These are phyloP conservation scores for Myotisia sp. DNA, from an alignment of 2,329 filamentous ascomycete genomes.

Conservation along the genomic window DNA sequence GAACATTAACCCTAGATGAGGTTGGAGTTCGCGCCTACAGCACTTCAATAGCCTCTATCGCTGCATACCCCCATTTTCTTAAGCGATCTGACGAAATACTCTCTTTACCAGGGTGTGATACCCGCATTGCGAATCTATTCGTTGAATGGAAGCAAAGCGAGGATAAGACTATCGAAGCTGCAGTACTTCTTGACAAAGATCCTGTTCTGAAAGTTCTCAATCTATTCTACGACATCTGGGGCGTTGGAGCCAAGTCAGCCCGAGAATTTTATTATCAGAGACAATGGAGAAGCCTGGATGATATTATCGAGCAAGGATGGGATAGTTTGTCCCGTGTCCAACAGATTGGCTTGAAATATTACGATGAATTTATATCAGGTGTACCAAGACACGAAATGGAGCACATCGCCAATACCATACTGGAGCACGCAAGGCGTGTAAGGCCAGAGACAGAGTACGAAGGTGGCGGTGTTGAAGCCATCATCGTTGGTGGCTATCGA, in stretches of 20 bases:
- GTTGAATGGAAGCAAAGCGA: slow-evolving; percentile 52
- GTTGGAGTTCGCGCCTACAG: slow-evolving; percentile 78
- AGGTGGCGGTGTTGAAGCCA: slow-evolving; percentile 38
- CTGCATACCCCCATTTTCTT: slow-evolving; percentile 59
- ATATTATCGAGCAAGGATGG: slow-evolving; percentile 77
- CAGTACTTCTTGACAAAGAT: slow-evolving; percentile 49
- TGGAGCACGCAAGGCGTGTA: slow-evolving; percentile 51
- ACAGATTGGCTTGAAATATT: slow-evolving; percentile 88
- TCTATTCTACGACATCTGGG: slow-evolving; percentile 75
- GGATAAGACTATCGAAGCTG: slow-evolving; percentile 48
- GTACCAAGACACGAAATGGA: slow-evolving; percentile 65
- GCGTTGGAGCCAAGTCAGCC: slow-evolving; percentile 72
- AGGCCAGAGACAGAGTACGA: slow-evolving; percentile 32
- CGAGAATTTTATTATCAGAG: slow-evolving; percentile 63
- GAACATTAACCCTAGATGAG: slow-evolving; percentile 58
- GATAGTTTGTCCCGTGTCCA: slow-evolving; percentile 58
- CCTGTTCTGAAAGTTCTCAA: slow-evolving; percentile 49
- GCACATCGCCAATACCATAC: slow-evolving; percentile 48
- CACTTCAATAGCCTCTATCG: slow-evolving; percentile 66
- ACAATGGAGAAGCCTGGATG: slow-evolving; percentile 71
- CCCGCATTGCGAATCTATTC: slow-evolving; percentile 65
- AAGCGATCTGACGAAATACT: slow-evolving; percentile 31
- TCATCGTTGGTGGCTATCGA: slow-evolving; percentile 67
- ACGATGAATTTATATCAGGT: slow-evolving; percentile 62
- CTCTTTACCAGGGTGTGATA: slow-evolving; percentile 61